Percentiles rank a stretch among this genome's conserved stretches.
Conservation (phyloP, 768 basidiomycete species). For the Trametes coccinea region DNA sequence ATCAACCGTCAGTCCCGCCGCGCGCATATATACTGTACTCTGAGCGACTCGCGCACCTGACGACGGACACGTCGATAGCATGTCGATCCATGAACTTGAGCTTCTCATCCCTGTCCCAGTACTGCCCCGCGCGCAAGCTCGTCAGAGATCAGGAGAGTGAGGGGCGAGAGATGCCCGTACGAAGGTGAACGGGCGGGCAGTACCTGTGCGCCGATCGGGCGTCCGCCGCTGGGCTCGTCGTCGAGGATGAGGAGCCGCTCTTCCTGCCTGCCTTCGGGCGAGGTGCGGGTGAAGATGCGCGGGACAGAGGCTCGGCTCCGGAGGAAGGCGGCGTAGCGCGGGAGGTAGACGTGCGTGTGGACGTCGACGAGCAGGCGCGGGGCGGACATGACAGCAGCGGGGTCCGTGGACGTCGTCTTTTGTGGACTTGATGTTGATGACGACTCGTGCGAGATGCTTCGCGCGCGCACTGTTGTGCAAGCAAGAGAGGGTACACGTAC, state of each 20-base stretch:
- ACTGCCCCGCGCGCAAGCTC: conserved; percentile 48
- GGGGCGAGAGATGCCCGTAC: too few species aligned
- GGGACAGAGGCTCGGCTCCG: conserved; percentile 65
- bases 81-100: conserved; percentile 84
- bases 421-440: too few species aligned
- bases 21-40: neutral
- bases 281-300: conserved; percentile 56
- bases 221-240: conserved; percentile 75
- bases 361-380: conserved; percentile 65
- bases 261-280: conserved; percentile 50
- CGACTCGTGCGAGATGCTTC: too few species aligned
- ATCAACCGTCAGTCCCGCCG: neutral
- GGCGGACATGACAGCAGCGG: conserved; percentile 8
- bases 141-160: neutral
- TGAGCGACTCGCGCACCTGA: conserved; percentile 49
- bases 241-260: conserved; percentile 79
- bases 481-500: too few species aligned
- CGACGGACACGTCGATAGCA: conserved; percentile 75
- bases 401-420: too few species aligned
- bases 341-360: conserved; percentile 85
- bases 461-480: too few species aligned
- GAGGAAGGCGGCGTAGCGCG: conserved; percentile 72
- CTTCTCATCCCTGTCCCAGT: conserved; percentile 80
- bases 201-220: conserved; percentile 79
- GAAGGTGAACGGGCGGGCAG: neutral